Evolutionary conservation across 768 basidiomycete genomes (phyloP), one percentile per base, ranked within the genome.

Genomic region (Boletus huronensis): DNA sequence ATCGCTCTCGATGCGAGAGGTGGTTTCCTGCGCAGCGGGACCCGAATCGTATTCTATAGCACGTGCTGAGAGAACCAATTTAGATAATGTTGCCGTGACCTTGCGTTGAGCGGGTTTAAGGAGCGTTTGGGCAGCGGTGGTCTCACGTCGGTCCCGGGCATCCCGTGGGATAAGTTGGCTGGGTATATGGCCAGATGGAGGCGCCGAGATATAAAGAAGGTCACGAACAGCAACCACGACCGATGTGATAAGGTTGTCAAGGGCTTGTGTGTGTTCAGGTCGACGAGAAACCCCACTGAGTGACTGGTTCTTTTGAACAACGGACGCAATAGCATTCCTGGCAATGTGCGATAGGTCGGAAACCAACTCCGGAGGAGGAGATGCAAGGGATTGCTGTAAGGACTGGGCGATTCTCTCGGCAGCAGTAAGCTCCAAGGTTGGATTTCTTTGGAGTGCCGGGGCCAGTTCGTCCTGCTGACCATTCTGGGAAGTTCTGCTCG

Each of bases 41-140:
- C 83, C 85, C 0, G 87, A 85, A 63, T 91, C 87, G 56, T 89
- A 90, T 62, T 88, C 84, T 72, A 91, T 86, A 0, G 94, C 93
- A 46, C 96, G 87, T n/a, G 91, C 85, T 8, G 89, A 91, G 3
- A 97, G 81, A 29, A 96, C 90, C 28, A 98, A 77, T 67, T 94
- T 88, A 19, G 91, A 94, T 9, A 96, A 75, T 0, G 92, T 93
- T 8, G 92, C 90, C 2, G 92, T 91, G 31, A 96, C 87, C 62
- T 90, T 91, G 48, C 90, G 79, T 53, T 92, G 91, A 0, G 84
- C 83, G 7, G 87, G 86, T 69, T 92, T 93, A 40, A 93, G 75
- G 8, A 87, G 74, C 3, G 84, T 76, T 59, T 82, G 79, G 1
- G 80, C 72, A 14, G 78, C 68, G 11, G 79, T 70, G 10, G 72